A percentile compares a stretch with the other conserved stretches of the same genome.
phyloP scores from a whole-genome alignment of 2,329 filamentous ascomycete genomes.

The Thermoascus crustaceus region DNA sequence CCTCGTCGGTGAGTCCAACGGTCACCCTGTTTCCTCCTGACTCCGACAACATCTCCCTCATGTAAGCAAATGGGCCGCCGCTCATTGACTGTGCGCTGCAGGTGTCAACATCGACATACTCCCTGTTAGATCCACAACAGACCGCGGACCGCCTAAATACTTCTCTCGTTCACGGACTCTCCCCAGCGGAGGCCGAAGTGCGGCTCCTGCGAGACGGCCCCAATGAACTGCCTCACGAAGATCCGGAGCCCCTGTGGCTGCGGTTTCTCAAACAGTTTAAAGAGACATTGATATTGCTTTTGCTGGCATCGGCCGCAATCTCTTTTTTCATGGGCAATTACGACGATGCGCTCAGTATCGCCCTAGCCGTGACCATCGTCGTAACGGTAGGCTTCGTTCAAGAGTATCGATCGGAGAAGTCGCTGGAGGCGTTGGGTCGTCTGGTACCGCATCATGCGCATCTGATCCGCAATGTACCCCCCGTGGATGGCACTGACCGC shows the following conservation, averaged over 20 bases:
- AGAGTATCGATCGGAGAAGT: constrained; percentile 96
- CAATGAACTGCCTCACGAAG: constrained; percentile 91
- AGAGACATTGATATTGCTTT: constrained; percentile 86
- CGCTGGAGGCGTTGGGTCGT: constrained; percentile 86
- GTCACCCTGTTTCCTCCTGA: constrained; percentile 7
- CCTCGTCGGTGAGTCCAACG: constrained; percentile 28
- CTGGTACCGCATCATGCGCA: constrained; percentile 93
- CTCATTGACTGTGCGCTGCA: constrained; percentile 12
- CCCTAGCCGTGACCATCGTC: constrained; percentile 92
- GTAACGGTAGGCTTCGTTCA: constrained; percentile 94
- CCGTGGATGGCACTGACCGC: constrained; percentile 15
- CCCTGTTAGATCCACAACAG: constrained; percentile 65
- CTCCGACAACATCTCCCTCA: too few relatives aligned
- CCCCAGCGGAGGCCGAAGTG: constrained; percentile 69
- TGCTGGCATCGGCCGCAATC: constrained; percentile 78
- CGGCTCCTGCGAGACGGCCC: constrained; percentile 74
- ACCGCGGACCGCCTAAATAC: constrained; percentile 70
- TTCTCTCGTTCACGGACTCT: constrained; percentile 73
- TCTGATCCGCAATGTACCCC: constrained; percentile 59
- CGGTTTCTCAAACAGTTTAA: constrained; percentile 96
- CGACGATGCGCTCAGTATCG: constrained; percentile 92
- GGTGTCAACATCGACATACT: constrained; percentile 44
- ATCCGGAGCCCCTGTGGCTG: constrained; percentile 88
- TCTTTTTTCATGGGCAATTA: constrained; percentile 87
- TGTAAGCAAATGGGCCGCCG: background rate